Evolutionary conservation across 2,329 filamentous ascomycete species (phyloP).

Genomic region (Aspergillus sp.): DNA sequence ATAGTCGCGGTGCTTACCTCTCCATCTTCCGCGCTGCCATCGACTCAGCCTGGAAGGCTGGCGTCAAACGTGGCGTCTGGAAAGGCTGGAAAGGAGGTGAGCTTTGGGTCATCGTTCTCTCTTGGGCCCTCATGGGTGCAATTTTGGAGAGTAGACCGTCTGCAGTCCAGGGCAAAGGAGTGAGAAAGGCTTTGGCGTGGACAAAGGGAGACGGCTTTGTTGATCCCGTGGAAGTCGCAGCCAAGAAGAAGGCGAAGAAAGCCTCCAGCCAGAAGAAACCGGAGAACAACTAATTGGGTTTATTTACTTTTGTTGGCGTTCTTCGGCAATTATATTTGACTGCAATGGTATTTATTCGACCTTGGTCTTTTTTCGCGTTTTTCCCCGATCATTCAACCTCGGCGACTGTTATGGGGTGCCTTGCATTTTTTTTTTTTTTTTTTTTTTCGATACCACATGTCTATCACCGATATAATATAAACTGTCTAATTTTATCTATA

Average conservation of each 20-base stretch:
- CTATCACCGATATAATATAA: no score
- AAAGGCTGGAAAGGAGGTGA: slow-evolving; percentile 76
- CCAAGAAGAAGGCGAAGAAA: slow-evolving; percentile 29
- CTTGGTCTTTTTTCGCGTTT: no score
- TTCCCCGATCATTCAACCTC: no score
- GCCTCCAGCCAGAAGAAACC: not conserved
- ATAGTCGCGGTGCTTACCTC: slow-evolving; percentile 62
- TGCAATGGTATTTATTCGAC: no score
- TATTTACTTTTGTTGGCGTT: no score
- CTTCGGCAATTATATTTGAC: no score
- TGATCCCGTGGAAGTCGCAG: slow-evolving; percentile 56
- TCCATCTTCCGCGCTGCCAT: slow-evolving; percentile 75
- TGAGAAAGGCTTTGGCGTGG: slow-evolving; percentile 70
- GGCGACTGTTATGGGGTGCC: no score
- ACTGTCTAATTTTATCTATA: no score
- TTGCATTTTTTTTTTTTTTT: no score
- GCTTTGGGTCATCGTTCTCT: slow-evolving; percentile 74
- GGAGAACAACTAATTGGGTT: no score
- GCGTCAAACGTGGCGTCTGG: slow-evolving; percentile 88
- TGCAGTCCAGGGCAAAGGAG: slow-evolving; percentile 61
- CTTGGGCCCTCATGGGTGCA: slow-evolving; percentile 71
- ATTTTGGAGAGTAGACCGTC: slow-evolving; percentile 69
- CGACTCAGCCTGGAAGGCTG: slow-evolving; percentile 85
- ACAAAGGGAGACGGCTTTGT: slow-evolving; percentile 70
- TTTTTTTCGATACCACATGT: no score